Evolutionary conservation across 495 filamentous ascomycete genomes (phyloP).

Genomic region (Halenospora varia): DNA sequence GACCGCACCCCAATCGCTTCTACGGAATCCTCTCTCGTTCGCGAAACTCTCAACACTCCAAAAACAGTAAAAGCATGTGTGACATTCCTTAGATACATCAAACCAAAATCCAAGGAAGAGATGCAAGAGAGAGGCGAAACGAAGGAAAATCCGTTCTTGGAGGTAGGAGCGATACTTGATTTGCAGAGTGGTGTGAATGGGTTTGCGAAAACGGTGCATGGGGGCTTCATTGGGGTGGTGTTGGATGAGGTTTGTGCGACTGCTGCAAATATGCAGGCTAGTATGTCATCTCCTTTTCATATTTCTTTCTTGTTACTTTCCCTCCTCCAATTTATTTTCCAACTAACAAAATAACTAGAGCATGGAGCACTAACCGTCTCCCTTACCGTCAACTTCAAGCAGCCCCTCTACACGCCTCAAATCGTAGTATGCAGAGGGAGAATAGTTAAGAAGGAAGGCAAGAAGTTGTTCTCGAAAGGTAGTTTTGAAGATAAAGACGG

Average conservation of each 20-base stretch:
- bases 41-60: slow-evolving; percentile 11
- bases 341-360: slow-evolving; percentile 2
- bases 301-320: background rate
- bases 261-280: slow-evolving; percentile 22
- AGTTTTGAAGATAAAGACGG: slow-evolving; percentile 27
- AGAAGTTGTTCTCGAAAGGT: slow-evolving; percentile 24
- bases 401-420: slow-evolving; percentile 24
- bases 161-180: slow-evolving; percentile 6
- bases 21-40: slow-evolving; percentile 7
- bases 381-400: slow-evolving; percentile 27
- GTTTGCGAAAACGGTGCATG: slow-evolving; percentile 16
- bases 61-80: slow-evolving; percentile 12
- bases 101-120: background rate
- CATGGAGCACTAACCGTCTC: slow-evolving; percentile 23
- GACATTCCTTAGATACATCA: slow-evolving; percentile 1
- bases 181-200: slow-evolving; percentile 11
- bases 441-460: slow-evolving; percentile 26
- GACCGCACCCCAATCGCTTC: slow-evolving; percentile 9
- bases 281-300: too few species aligned
- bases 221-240: slow-evolving; percentile 14
- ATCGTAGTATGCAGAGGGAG: slow-evolving; percentile 25
- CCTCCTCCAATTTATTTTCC: background rate
- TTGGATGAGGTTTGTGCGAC: slow-evolving; percentile 27
- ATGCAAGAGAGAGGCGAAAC: too few species aligned
- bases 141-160: slow-evolving; percentile 10